phyloP scores from a whole-genome alignment of 345 rosid genomes.

The Populus pruinosa region DNA sequence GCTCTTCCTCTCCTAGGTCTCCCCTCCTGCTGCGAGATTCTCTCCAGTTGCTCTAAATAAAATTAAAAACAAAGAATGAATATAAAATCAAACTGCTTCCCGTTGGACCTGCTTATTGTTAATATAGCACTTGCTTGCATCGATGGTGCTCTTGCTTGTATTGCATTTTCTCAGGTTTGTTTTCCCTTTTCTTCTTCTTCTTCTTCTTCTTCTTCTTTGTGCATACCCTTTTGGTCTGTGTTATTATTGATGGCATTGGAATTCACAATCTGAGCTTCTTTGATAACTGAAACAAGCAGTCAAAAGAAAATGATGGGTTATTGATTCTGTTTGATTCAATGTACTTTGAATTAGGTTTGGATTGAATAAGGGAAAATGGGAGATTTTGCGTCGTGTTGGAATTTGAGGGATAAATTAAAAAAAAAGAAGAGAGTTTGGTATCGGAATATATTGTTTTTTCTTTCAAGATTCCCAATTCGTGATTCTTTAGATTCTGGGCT shows the following conservation, averaged over 20 bases:
- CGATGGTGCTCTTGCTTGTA: neutral
- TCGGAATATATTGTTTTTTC: neutral
- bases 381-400: neutral
- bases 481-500: neutral
- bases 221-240: neutral
- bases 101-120: neutral
- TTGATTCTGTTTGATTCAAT: neutral
- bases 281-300: neutral
- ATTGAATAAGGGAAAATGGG: neutral
- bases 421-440: neutral
- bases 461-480: neutral
- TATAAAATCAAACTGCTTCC: neutral
- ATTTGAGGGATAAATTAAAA: neutral
- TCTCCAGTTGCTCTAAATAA: neutral
- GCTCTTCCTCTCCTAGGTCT: neutral
- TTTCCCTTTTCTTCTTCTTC: neutral
- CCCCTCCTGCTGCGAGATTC: neutral
- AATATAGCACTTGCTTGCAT: neutral
- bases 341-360: neutral
- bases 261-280: neutral
- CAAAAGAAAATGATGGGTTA: neutral
- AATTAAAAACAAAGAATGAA: neutral
- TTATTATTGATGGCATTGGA: neutral
- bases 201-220: neutral
- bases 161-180: neutral